Evolutionary conservation across 2,329 filamentous ascomycete genomes (phyloP), one percentile per base, ranked within the genome.

Genomic region (Aspergillus ruber): DNA sequence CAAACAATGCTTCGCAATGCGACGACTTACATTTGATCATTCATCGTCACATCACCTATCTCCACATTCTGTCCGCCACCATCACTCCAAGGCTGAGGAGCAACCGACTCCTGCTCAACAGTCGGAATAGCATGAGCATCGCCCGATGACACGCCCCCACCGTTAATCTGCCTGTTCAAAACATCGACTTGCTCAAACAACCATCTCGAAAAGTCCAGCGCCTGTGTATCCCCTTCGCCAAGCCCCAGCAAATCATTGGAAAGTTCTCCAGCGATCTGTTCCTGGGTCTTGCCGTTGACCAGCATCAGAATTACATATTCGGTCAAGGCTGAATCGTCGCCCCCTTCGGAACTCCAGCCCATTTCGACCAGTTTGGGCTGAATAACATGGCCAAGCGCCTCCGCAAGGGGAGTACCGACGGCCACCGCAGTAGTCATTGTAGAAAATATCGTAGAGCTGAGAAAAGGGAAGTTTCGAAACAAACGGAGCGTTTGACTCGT

Each of bases 301-400:
- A 98, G 81, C 91, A 97, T 96, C 54, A 97, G 82, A 50, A 97
- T 86, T 57, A 98, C 93, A 73, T 97, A 98, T 73, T 98, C 93
- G 50, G 90, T 85, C 50, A 98, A 81, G 33, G 89, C 88, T 20
- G 85, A 84, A 68, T 91, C 89, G 62, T 83, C 81, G 58, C 88
- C 86, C 52, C 85, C 86, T 57, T 85, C 85, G 25, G 86, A 84
- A 52, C 84, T 90, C 91, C 93, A 97, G 61, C 90, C 91, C 56
- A 90, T 85, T 71, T 98, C 91, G 50, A 89, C 82, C 49, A 98
- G 78, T 74, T 97, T 97, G 27, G 88, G 86, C 70, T 93, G 88
- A 54, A 97, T 90, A 38, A 84, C 85, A 59, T 78, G 76, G 65
- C 86, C 89, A 46, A 98, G 81, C 55, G 89, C 86, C 58, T 90